Evolutionary conservation across 352 stramenopile genomes (phyloP), one percentile per base, ranked within the genome.

Genomic region (Pythium biforme): DNA sequence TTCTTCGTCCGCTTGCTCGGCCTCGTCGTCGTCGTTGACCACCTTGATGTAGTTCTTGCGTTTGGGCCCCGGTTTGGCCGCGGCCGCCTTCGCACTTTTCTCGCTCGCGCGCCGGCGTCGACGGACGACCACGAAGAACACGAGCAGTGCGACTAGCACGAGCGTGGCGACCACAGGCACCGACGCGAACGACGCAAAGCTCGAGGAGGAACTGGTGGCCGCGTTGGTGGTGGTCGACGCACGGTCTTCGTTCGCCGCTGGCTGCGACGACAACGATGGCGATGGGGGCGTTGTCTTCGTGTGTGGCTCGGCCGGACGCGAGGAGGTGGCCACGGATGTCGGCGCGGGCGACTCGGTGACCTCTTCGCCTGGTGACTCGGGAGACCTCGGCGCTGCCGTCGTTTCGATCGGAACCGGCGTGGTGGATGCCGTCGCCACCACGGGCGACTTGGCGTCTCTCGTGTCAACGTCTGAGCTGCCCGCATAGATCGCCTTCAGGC

Each of bases 41-140:
- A 69, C 60, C 50, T 68, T 62, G 61, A 60, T 51, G 46, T 73
- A 68, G 29, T 50, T 64, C 41, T 66, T 68, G 15, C 66, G 60
- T n/a, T 63, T 60, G 22, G 10, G 15, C 40, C 12, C 15, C 10
- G 25, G 46, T 23, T 62, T 68, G n/a, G 34, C 20, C 31, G 41
- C 39, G 14, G 34, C n/a, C 5, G 8, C 20, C 41, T 68, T 58
- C 0, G 6, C 9, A 22, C 20, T 48, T 15, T 19, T 43, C 12
- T 49, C 23, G 3, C 25, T 37, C 22, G 39, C 22, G 40, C 31
- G 58, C 6, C 66, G 59, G 14, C 43, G 55, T 0, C 43, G 63
- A 33, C 63, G 59, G n/a, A 59, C 14, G 6, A 61, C 54, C 0
- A 65, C 19, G 20, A 55, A 8, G 2, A 46, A 34, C 2, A 56